Conservation (phyloP, 2,329 filamentous ascomycete genomes). For the Calonectria pseudoreteaudii region DNA sequence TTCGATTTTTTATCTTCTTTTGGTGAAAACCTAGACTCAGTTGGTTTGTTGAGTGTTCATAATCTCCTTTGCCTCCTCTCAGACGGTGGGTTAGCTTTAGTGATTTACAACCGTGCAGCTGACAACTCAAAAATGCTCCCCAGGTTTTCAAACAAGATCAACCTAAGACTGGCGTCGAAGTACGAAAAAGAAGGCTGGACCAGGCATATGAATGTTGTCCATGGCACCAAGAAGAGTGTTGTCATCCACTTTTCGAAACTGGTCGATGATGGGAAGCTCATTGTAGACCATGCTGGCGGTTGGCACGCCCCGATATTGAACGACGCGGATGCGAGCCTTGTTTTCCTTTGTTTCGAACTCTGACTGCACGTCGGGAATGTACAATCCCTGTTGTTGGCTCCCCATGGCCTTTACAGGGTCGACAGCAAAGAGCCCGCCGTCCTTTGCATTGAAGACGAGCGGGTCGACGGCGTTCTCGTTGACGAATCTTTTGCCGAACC, state of each 20-base stretch:
- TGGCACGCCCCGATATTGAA: background rate
- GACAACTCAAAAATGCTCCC: background rate
- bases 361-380: background rate
- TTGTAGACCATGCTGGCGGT: slow-evolving; percentile 3
- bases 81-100: too few species aligned
- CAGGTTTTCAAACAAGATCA: background rate
- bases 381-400: background rate
- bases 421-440: background rate
- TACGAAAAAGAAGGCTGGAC: background rate
- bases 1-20: background rate
- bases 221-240: background rate
- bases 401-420: background rate
- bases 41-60: background rate
- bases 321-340: background rate
- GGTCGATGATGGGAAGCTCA: background rate
- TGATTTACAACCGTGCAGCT: rapidly evolving
- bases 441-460: background rate
- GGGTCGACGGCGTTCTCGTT: background rate
- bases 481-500: background rate
- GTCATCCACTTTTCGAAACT: background rate
- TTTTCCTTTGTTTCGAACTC: background rate
- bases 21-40: too few species aligned
- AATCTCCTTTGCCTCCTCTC: background rate
- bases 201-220: background rate
- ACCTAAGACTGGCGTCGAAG: background rate